phyloP scores from a whole-genome alignment of 495 filamentous ascomycete species.

The Aspergillus leporis region DNA sequence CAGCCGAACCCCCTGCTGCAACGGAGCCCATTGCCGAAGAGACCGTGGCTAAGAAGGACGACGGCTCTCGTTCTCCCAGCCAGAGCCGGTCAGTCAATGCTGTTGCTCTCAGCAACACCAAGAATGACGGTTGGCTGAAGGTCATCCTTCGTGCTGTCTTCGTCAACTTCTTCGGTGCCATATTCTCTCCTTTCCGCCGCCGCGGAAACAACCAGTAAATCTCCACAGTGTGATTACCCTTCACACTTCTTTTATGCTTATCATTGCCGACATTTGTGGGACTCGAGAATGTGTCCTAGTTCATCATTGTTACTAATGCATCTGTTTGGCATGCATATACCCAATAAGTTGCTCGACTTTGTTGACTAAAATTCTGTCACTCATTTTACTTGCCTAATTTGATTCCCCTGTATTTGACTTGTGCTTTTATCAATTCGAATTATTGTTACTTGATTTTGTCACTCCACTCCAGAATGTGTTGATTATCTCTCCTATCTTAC shows the following conservation, averaged over 20 bases:
- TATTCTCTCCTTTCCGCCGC: conserved; percentile 45
- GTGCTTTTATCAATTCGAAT: conserved; percentile 15
- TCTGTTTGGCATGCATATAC: conserved; percentile 34
- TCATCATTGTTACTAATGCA: conserved; percentile 33
- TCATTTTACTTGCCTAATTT: conserved; percentile 27
- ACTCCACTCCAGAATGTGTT: conserved; percentile 20
- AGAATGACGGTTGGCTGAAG: conserved; percentile 47
- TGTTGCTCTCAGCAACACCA: conserved; percentile 42
- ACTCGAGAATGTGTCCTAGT: conserved; percentile 35
- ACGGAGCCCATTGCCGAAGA: conserved; percentile 10
- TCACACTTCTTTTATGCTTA: conserved; percentile 9
- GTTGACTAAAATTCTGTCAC: conserved; percentile 18
- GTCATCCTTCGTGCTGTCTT: conserved; percentile 46
- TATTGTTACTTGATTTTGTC: conserved; percentile 25
- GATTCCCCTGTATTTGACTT: conserved; percentile 47
- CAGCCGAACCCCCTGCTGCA: conserved; percentile 5
- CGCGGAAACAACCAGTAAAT: conserved; percentile 35
- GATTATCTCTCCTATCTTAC: not conserved
- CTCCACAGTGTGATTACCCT: conserved; percentile 3
- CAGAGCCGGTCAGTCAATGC: conserved; percentile 49
- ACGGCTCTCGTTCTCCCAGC: conserved; percentile 40
- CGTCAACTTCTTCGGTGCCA: conserved; percentile 40
- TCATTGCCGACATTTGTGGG: conserved; percentile 31
- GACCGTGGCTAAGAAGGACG: conserved; percentile 24
- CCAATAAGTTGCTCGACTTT: conserved; percentile 23